Evolutionary conservation across 2,329 filamentous ascomycete genomes (phyloP).

Genomic region (Hawksworthiomyces lignivorus): DNA sequence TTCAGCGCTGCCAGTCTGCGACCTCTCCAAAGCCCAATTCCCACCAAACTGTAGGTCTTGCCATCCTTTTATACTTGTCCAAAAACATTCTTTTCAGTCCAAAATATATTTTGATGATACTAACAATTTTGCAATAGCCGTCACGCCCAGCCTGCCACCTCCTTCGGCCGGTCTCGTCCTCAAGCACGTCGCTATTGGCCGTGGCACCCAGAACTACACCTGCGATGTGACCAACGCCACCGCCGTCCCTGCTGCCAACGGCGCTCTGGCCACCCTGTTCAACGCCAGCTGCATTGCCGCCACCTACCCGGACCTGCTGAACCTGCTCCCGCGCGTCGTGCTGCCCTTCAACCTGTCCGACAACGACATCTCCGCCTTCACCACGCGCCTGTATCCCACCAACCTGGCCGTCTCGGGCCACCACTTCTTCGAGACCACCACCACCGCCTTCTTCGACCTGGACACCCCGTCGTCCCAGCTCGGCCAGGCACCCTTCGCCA

Average conservation of each 20-base stretch:
- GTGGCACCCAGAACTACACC: constrained; percentile 91
- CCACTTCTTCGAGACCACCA: constrained; percentile 67
- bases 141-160: constrained; percentile 30
- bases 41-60: constrained; percentile 31
- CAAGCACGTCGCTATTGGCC: constrained; percentile 75
- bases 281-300: constrained; percentile 76
- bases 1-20: constrained; percentile 38
- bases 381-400: constrained; percentile 41
- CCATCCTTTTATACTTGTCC: constrained; percentile 34
- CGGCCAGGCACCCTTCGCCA: constrained; percentile 55
- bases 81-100: neutral
- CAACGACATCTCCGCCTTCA: constrained; percentile 20
- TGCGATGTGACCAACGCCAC: constrained; percentile 57
- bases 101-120: neutral
- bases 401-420: constrained; percentile 61
- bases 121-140: constrained; percentile 7
- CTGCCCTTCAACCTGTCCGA: constrained; percentile 55
- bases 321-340: constrained; percentile 56
- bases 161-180: constrained; percentile 55
- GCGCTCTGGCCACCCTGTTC: constrained; percentile 79
- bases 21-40: constrained; percentile 45
- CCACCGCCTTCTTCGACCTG: constrained; percentile 75
- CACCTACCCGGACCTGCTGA: constrained; percentile 58
- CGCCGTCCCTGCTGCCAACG: constrained; percentile 55
- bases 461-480: constrained; percentile 48